Evolutionary conservation across 2,329 filamentous ascomycete species (phyloP).

Genomic region (Colletotrichum brevisporum): DNA sequence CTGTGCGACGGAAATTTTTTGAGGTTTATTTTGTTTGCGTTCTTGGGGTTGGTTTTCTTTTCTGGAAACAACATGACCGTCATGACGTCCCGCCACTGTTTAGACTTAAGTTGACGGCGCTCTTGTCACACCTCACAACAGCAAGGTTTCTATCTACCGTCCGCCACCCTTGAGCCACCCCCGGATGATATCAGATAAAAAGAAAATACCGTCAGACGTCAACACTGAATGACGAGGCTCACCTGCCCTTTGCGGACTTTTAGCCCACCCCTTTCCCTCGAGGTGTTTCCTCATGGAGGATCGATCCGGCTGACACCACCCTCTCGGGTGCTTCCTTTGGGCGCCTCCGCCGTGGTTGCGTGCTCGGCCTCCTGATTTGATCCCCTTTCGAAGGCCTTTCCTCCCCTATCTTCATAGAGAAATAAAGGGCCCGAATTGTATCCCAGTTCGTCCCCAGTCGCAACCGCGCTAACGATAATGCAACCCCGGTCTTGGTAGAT

Average conservation of each 20-base stretch:
- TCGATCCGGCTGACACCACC: conserved; percentile 8
- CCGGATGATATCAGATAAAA: conserved; percentile 9
- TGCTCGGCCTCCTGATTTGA: background rate
- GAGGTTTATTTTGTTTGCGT: background rate
- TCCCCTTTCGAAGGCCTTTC: background rate
- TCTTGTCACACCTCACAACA: no score
- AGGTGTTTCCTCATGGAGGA: conserved; percentile 16
- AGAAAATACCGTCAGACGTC: background rate
- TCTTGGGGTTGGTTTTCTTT: background rate
- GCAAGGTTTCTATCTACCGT: no score
- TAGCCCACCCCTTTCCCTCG: background rate
- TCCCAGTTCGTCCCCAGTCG: background rate
- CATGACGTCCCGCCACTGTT: conserved; percentile 5
- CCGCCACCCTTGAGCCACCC: background rate
- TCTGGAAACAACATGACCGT: background rate
- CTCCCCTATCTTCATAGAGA: background rate
- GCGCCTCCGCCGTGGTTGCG: background rate
- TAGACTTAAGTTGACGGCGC: conserved; percentile 4
- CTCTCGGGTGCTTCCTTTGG: background rate
- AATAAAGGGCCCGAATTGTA: background rate
- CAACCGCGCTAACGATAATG: background rate
- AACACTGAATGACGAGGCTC: background rate
- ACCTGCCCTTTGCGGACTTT: conserved; percentile 27
- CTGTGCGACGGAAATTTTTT: background rate
- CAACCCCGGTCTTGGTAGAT: conserved; percentile 11